Conservation (phyloP, 2,329 filamentous ascomycete species). For the Magnaporthiopsis rhizophila region DNA sequence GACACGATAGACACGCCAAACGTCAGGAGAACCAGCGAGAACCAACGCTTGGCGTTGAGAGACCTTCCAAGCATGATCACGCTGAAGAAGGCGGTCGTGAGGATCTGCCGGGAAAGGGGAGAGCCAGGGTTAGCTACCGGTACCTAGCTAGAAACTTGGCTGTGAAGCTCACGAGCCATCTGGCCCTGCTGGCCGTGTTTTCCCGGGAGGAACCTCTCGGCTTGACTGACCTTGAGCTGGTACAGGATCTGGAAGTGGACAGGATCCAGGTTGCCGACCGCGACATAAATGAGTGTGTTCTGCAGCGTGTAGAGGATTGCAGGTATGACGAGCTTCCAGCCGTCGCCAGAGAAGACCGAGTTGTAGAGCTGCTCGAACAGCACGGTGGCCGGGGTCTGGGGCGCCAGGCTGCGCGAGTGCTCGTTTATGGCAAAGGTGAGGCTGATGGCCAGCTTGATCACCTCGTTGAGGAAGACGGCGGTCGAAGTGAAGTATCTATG, state of each 20-base stretch:
- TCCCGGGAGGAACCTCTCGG: not conserved
- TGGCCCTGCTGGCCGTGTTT: not conserved
- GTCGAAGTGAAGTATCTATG: slow-evolving; percentile 91
- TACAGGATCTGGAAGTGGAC: slow-evolving; percentile 91
- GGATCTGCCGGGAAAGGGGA: slow-evolving; percentile 45
- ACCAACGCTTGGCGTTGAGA: slow-evolving; percentile 68
- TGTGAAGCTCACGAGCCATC: not conserved
- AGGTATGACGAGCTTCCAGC: slow-evolving; percentile 90
- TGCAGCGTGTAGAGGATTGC: slow-evolving; percentile 84
- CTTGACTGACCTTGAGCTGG: slow-evolving; percentile 65
- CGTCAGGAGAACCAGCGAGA: slow-evolving; percentile 70
- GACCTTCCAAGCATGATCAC: slow-evolving; percentile 66
- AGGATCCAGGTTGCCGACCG: slow-evolving; percentile 82
- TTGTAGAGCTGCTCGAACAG: slow-evolving; percentile 73
- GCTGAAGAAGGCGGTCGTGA: slow-evolving; percentile 83
- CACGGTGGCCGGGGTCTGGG: slow-evolving; percentile 71
- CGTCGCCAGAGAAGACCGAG: slow-evolving; percentile 79
- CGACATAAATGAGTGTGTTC: slow-evolving; percentile 89
- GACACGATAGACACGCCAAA: slow-evolving; percentile 80
- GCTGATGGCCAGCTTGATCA: slow-evolving; percentile 81
- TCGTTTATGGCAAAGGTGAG: slow-evolving; percentile 84
- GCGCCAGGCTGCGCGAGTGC: slow-evolving; percentile 66
- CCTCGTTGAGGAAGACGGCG: slow-evolving; percentile 86
- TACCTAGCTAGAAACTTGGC: too few species aligned
- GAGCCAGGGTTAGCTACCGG: not conserved